Evolutionary conservation across 2,329 filamentous ascomycete genomes (phyloP).

Genomic region (Paradendryphiella salina): DNA sequence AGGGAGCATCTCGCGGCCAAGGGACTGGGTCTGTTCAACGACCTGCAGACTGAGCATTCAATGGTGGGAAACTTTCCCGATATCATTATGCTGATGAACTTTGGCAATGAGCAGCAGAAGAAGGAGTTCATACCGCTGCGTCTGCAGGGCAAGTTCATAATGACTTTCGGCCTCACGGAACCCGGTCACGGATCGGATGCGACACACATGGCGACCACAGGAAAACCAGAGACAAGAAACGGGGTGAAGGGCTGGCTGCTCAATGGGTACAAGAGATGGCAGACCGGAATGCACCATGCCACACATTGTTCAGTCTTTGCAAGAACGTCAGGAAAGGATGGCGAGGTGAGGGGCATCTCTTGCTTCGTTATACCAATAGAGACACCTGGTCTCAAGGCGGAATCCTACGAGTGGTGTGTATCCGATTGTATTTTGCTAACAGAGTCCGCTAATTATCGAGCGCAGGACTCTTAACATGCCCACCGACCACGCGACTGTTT

Average conservation of each 20-base stretch:
- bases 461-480: slow-evolving; percentile 66
- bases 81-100: slow-evolving; percentile 64
- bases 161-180: slow-evolving; percentile 66
- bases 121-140: slow-evolving; percentile 57
- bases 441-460: slow-evolving; percentile 4
- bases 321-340: slow-evolving; percentile 58
- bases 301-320: slow-evolving; percentile 67
- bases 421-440: neutral
- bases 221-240: slow-evolving; percentile 50
- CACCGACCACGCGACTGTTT: slow-evolving; percentile 65
- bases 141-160: slow-evolving; percentile 57
- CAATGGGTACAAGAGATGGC: slow-evolving; percentile 66
- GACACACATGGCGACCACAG: slow-evolving; percentile 63
- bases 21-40: slow-evolving; percentile 64
- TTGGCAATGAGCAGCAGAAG: slow-evolving; percentile 60
- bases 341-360: slow-evolving; percentile 60
- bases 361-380: slow-evolving; percentile 62
- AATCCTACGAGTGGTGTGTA: slow-evolving; percentile 60
- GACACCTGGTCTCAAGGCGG: slow-evolving; percentile 57
- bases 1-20: slow-evolving; percentile 63
- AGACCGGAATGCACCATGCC: slow-evolving; percentile 64
- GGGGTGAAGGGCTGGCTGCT: slow-evolving; percentile 57
- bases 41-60: slow-evolving; percentile 66
- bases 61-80: slow-evolving; percentile 67
- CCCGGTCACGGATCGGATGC: slow-evolving; percentile 65